Conservation (phyloP, 495 filamentous ascomycete species). For the Xanthoparmelia taractica region DNA sequence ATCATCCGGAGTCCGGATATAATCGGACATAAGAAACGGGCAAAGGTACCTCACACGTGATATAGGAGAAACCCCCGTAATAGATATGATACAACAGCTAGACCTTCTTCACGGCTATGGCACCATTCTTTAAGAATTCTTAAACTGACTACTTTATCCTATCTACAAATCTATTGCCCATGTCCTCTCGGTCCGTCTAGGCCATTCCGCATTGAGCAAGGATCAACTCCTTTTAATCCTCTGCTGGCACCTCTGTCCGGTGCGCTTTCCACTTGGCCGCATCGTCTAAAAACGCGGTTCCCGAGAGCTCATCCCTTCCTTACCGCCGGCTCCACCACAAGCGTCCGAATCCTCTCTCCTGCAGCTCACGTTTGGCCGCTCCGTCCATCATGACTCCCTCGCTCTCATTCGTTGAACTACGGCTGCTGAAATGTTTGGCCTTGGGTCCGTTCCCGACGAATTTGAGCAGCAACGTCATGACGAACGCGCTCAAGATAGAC, state of each 20-base stretch:
- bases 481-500: slow-evolving; percentile 62
- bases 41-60: no score
- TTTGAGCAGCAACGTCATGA: slow-evolving; percentile 59
- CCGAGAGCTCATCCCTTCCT: neutral
- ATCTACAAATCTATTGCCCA: neutral
- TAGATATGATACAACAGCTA: no score
- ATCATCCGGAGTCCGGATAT: neutral
- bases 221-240: no score
- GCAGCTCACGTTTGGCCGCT: slow-evolving; percentile 58
- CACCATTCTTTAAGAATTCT: no score
- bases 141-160: no score
- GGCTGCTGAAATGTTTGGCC: slow-evolving; percentile 39
- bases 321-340: slow-evolving; percentile 39
- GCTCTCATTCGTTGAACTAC: slow-evolving; percentile 35
- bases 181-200: no score
- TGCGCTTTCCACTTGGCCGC: neutral
- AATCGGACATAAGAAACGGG: no score
- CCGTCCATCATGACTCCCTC: slow-evolving; percentile 54
- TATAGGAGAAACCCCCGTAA: no score
- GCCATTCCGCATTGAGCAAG: neutral
- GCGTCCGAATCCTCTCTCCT: slow-evolving; percentile 60
- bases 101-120: no score
- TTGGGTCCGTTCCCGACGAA: slow-evolving; percentile 50
- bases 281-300: neutral
- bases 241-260: neutral